Evolutionary conservation across 371 early-diverging fungal genomes (phyloP).

Genomic region (Hamiltosporidium tvaerminnensis): DNA sequence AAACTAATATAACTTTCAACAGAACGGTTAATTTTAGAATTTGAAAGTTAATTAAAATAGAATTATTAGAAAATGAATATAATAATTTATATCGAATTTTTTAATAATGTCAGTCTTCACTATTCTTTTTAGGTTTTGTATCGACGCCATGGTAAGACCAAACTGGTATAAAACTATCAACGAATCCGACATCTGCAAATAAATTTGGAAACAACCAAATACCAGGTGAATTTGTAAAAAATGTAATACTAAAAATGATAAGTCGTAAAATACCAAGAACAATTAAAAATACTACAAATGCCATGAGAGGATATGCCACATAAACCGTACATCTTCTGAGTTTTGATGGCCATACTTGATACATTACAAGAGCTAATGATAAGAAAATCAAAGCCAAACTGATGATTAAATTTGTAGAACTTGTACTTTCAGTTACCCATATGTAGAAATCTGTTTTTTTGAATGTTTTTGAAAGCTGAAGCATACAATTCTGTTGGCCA

Average conservation of each 20-base stretch:
- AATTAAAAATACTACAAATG: constrained; percentile 70
- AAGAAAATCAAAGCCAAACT: constrained; percentile 61
- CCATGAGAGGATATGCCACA: constrained; percentile 58
- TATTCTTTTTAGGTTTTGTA: constrained; percentile 7
- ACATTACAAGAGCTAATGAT: constrained; percentile 75
- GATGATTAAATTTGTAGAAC: constrained; percentile 59
- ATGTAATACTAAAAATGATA: constrained; percentile 66
- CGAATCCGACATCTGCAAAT: constrained; percentile 85
- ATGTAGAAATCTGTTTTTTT: constrained; percentile 60
- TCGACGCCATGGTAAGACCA: constrained; percentile 61
- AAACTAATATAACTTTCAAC: no score
- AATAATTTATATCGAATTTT: no score
- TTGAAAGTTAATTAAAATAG: no score
- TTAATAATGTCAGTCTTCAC: no score
- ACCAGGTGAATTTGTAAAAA: constrained; percentile 63
- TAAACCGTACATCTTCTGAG: constrained; percentile 73
- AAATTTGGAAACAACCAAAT: constrained; percentile 98
- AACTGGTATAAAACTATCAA: constrained; percentile 85
- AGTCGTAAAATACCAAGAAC: constrained; percentile 69
- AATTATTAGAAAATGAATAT: no score
- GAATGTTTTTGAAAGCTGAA: background rate
- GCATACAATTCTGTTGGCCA: background rate
- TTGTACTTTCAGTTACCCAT: constrained; percentile 80
- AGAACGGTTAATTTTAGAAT: no score
- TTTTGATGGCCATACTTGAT: constrained; percentile 81